Evolutionary conservation across 345 rosid genomes (phyloP), one percentile per base, ranked within the genome.

Genomic region (Gossypium mustelinum): DNA sequence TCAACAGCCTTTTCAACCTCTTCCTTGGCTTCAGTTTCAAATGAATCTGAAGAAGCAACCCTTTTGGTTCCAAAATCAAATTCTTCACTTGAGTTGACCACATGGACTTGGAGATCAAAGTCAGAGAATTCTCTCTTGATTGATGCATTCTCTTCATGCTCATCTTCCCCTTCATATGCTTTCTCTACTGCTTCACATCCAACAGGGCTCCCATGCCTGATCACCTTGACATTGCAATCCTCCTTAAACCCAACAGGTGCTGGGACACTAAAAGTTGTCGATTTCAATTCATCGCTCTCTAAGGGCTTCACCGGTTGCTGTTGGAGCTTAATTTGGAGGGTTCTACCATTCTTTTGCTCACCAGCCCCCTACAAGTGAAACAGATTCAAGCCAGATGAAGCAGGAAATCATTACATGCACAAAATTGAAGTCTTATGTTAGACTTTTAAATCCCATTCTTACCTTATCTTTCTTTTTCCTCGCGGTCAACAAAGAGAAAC

Each of bases 141-240:
- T n/a, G 93, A 89, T 13, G 75, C 69, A 57, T 79, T 81, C 43
- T 89, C 97, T 73, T 88, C 92, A 2, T 73, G 89, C 83, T 94
- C 96, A 68, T 92, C 94, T 77, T 86, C 97, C 56, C 93, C 91
- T 70, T 92, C 93, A 18, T 88, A 90, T 12, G 89, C 87, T 72
- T 77, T 74, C 79, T 90, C 89, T 27, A 74, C 75, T 9, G 83
- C 76, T 62, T 88, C 88, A 22, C 72, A 72, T 73, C 56, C 80
- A 43, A 14, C 66, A 25, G 79, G 84, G 69, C 65, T 82, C 72
- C 79, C 86, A 20, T 75, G 81, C 63, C 70, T 76, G 76, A 72
- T 48, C 50, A 76, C 79, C 86, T 77, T 79, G 48, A 77, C 75
- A 77, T 67, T 69, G 70, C 77, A 64, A 74, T 69, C 79, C 17